Percentiles rank a stretch among this genome's conserved stretches.
Evolutionary conservation across 495 filamentous ascomycete genomes (phyloP).

Genomic region (Xylaria bambusicola): DNA sequence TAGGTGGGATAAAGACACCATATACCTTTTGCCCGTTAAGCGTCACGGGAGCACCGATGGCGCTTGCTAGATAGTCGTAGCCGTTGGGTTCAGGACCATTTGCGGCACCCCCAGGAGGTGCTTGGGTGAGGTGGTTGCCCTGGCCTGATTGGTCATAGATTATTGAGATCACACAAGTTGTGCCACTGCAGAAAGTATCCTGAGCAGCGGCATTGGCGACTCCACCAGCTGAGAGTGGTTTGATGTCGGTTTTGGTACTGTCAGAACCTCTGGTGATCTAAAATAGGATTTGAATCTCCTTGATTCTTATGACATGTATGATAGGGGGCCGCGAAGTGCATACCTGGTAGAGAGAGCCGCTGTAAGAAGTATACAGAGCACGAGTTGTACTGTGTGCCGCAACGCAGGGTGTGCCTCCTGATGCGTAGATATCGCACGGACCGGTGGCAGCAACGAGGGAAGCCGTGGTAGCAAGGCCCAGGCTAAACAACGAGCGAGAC

Average conservation of each 20-base stretch:
- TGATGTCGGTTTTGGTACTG: constrained; percentile 44
- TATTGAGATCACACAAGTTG: constrained; percentile 57
- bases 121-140: constrained; percentile 58
- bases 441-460: constrained; percentile 46
- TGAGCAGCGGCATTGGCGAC: constrained; percentile 58
- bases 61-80: constrained; percentile 56
- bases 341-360: constrained; percentile 56
- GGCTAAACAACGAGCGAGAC: constrained; percentile 3
- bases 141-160: constrained; percentile 62
- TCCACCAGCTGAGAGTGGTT: constrained; percentile 47
- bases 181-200: constrained; percentile 56
- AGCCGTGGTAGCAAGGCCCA: constrained; percentile 40
- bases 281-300: neutral
- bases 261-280: constrained; percentile 46
- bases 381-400: constrained; percentile 11
- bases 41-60: constrained; percentile 56
- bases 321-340: constrained; percentile 1
- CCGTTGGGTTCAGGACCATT: constrained; percentile 51
- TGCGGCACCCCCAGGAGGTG: constrained; percentile 49
- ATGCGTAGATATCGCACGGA: constrained; percentile 56
- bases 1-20: constrained; percentile 57
- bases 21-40: constrained; percentile 60
- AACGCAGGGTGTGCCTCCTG: constrained; percentile 10
- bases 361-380: constrained; percentile 49
- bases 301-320: neutral